Base-by-base conservation (phyloP, 2,329 filamentous ascomycete genomes). In the Didymella glomerata region DNA sequence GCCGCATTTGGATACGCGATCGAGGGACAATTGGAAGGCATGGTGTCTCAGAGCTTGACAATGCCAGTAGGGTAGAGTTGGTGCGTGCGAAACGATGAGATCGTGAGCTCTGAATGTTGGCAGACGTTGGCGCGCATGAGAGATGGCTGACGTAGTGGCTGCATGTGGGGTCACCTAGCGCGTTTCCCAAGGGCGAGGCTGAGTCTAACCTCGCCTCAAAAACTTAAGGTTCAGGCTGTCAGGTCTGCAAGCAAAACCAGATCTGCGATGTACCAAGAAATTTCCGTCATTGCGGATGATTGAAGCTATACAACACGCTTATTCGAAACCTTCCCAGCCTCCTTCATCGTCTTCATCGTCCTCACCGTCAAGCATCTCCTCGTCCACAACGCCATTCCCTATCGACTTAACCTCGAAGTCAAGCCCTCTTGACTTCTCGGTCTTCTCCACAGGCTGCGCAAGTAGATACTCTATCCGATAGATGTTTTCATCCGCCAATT, bases 391-490 rank as follows among this genome's bases (percentile, higher is more conserved):
- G 32, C 72, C 75, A 27, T 74, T 67, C 65, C 61, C 71, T 63
- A 53, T 71, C 63, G 66, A 67, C 42, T 70, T 70, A 59, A 68
- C 69, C 10, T 68, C 74, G 42, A 77, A 77, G 41, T 74, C 73
- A 27, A 77, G 50, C 32, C 53, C 41, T 44, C 66, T 55, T 9
- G 61, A 55, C 40, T 67, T 68, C 22, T 70, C 70, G 47, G 66
- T 67, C 57, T 69, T 64, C 51, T 68, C 70, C n/a, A 64, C 60
- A 7, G 84, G 83, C 72, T 85, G 84, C 18, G 80, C 81, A 3
- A 90, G 79, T 30, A 97, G 80, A 72, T 96, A 97, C 71, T 96
- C 92, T 53, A 97, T 88, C 76, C 90, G 90, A 79, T 96, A 96
- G 50, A 90, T 84, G 71, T 97, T 98, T 75, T 93, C 90, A 68